Conservation (phyloP, 2,329 filamentous ascomycete genomes). For the Aspergillus niger region DNA sequence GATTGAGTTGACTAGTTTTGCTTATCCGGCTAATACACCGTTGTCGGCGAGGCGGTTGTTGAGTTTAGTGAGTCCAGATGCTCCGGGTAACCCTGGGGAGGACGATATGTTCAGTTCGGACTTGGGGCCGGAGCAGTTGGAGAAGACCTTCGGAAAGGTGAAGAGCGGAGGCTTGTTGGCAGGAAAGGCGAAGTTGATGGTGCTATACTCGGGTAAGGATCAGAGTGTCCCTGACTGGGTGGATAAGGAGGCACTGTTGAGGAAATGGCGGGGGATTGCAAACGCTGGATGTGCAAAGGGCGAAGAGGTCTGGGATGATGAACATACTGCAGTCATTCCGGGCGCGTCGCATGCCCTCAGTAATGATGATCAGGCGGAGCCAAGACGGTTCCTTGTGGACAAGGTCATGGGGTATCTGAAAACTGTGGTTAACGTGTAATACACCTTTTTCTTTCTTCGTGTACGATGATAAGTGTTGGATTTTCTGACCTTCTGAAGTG, state of each 20-base stretch:
- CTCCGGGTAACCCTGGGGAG: slow-evolving; percentile 63
- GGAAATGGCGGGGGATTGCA: slow-evolving; percentile 45
- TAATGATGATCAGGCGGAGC: slow-evolving; percentile 38
- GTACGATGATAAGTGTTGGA: no score
- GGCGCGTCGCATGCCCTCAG: slow-evolving; percentile 40
- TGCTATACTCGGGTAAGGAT: slow-evolving; percentile 52
- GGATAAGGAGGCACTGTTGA: slow-evolving; percentile 48
- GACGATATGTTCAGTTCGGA: slow-evolving; percentile 88
- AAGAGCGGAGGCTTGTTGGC: slow-evolving; percentile 36
- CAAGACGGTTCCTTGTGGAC: slow-evolving; percentile 28
- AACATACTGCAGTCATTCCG: slow-evolving; percentile 51
- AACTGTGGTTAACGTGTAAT: not conserved
- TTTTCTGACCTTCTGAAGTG: no score
- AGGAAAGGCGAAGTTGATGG: slow-evolving; percentile 43
- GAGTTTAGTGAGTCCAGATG: slow-evolving; percentile 55
- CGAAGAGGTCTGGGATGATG: slow-evolving; percentile 49
- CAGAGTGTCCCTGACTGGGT: slow-evolving; percentile 49
- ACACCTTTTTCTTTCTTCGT: not conserved
- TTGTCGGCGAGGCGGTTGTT: slow-evolving; percentile 60
- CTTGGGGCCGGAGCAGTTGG: slow-evolving; percentile 59
- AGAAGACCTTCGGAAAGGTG: slow-evolving; percentile 63
- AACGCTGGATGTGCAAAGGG: slow-evolving; percentile 28
- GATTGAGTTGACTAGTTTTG: slow-evolving; percentile 35
- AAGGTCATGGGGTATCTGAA: slow-evolving; percentile 32
- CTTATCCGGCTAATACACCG: slow-evolving; percentile 42